Evolutionary conservation across 495 filamentous ascomycete species (phyloP), one percentile per base, ranked within the genome.

Genomic region (Platismatia glauca): DNA sequence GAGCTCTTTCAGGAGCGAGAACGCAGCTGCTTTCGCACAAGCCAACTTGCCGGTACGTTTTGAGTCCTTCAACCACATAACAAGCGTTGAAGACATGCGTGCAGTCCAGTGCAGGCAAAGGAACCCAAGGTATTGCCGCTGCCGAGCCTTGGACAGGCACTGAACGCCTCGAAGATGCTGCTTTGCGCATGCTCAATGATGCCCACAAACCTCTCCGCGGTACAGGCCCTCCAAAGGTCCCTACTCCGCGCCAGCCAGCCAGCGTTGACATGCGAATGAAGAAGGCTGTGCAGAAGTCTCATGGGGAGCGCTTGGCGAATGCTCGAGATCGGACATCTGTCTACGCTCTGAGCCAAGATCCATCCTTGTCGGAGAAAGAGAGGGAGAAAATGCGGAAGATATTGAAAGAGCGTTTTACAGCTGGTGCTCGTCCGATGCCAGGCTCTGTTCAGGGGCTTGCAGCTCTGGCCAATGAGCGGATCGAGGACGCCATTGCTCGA

Each of bases 401-500:
- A 67, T 83, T 97, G 67, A 85, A 87, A 29, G 91, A 94, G 44
- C 82, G 93, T 13, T 94, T 97, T 66, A 71, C 77, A 18, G 85
- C 91, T 0, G 85, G 78, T 8, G 90, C 86, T 7, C 80, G 90
- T 34, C 77, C 87, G 1, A 83, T 95, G 76, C 91, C 91, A 9
- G 87, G 85, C 52, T 85, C 90, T 0, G 70, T 97, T 12, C 80
- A 89, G 24, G 94, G 93, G 1, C 74, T 98, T 16, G 81, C 87
- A 29, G 87, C 87, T 4, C 76, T 98, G 18, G 94, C 94, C 1
- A 95, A 97, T 66, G 89, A 97, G 74, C 82, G 90, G 41, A 98
- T 98, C 43, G 91, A 96, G 69, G 89, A 96, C 71, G 94, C 94
- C 4, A 95, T 96, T 68, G 87, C 89, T 12, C 79, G 91, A 31